Evolutionary conservation across 73 alveolate species (phyloP), one percentile per base, ranked within the genome.

Genomic region (Strombidium stylifer): DNA sequence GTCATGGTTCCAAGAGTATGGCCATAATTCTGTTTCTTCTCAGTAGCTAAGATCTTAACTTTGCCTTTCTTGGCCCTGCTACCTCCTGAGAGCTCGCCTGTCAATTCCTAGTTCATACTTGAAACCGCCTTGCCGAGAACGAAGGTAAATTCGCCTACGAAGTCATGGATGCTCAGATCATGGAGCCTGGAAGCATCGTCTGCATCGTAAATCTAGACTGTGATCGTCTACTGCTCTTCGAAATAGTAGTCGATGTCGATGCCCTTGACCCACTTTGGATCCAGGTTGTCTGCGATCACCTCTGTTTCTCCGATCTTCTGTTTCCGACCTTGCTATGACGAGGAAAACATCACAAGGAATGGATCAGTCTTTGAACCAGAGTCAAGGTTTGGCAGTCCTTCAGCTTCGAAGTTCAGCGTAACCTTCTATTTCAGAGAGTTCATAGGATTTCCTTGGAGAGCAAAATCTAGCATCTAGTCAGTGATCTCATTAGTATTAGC

Each of bases 291-390:
- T 55, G 73, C 70, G n/a, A 85, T 65, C 14, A 90, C 73, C 60
- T 90, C 97, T 25, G 97, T 90, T 42, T 93, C 71, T 26, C 91
- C 97, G 35, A 77, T 69, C 19, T 69, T 80, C 14, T 40, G 59
- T 84, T 89, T 86, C 25, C 65, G 42, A 20, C 68, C 77, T 0
- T 90, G 77, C 46, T 19, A n/a, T n/a, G n/a, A 19, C 45, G 19
- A 12, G 12, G 30, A 3, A 2, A 30, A 46, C 30, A 24, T 0
- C 6, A 6, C 37, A 4, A 40, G 12, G 3, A 15, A 8, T 6
- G 30, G 20, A 44, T 36, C 30, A 61, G 58, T 77, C 68, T 24
- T 62, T 78, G 20, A 60, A 65, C 12, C 56, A 18, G 45, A 36
- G 51, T 20, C 69, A 57, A 41, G 57, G 78, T 1, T 70, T 81